Conservation (phyloP, 2,329 filamentous ascomycete genomes). For the Pleurostoma richardsiae region DNA sequence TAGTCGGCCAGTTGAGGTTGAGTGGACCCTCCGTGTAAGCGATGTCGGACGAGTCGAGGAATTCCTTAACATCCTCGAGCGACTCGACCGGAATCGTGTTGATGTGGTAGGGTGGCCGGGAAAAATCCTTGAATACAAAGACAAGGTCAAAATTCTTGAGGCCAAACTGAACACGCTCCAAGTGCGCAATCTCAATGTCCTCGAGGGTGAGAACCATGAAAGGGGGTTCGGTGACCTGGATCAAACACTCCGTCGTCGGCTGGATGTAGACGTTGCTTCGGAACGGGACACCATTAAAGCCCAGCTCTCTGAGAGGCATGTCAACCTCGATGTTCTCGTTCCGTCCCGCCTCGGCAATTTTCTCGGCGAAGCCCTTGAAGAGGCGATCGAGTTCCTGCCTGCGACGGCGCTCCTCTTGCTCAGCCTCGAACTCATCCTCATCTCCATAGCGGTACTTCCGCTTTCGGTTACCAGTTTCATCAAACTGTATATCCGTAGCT, state of each 20-base stretch:
- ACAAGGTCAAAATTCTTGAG: slow-evolving; percentile 99
- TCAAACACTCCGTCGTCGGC: slow-evolving; percentile 92
- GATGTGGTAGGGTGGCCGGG: slow-evolving; percentile 83
- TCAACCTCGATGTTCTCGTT: slow-evolving; percentile 90
- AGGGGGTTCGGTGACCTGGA: slow-evolving; percentile 93
- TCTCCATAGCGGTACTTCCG: slow-evolving; percentile 97
- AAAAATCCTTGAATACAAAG: slow-evolving; percentile 96
- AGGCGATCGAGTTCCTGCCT: slow-evolving; percentile 89
- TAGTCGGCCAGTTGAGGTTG: slow-evolving; percentile 97
- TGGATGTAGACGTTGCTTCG: slow-evolving; percentile 94
- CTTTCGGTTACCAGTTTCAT: slow-evolving; percentile 96
- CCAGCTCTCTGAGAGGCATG: slow-evolving; percentile 93
- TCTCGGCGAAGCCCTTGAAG: slow-evolving; percentile 95
- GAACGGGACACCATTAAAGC: slow-evolving; percentile 94
- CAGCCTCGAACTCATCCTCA: slow-evolving; percentile 97
- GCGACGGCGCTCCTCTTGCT: slow-evolving; percentile 91
- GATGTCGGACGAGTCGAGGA: slow-evolving; percentile 93
- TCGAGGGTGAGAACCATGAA: slow-evolving; percentile 95
- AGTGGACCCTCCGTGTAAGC: slow-evolving; percentile 90
- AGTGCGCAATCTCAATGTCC: slow-evolving; percentile 92
- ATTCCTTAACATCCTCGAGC: slow-evolving; percentile 93
- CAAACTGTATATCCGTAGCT: slow-evolving; percentile 96
- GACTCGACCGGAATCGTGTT: slow-evolving; percentile 98
- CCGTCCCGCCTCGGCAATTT: slow-evolving; percentile 92
- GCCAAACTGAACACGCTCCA: slow-evolving; percentile 94